Evolutionary conservation across 192 early-diverging fungal species (phyloP).

Genomic region (Coemansia sp.): DNA sequence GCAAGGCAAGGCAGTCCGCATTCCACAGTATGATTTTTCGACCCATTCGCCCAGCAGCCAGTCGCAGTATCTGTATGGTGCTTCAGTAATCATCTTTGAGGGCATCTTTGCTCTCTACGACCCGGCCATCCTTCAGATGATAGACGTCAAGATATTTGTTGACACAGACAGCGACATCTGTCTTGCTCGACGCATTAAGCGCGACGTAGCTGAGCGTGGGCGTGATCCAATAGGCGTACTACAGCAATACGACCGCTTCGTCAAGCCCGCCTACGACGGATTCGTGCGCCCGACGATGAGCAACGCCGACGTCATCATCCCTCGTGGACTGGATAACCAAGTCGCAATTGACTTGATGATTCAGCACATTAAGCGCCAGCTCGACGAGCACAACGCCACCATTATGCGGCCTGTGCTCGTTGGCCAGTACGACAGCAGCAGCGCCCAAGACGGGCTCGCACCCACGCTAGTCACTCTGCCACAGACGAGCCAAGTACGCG

Average conservation of each 20-base stretch:
- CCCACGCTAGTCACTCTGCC: constrained; percentile 52
- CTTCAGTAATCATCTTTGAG: constrained; percentile 96
- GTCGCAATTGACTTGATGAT: constrained; percentile 92
- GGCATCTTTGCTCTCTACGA: constrained; percentile 98
- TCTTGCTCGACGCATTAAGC: constrained; percentile 82
- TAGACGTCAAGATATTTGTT: constrained; percentile 93
- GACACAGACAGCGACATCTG: constrained; percentile 95
- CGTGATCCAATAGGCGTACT: constrained; percentile 87
- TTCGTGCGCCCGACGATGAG: constrained; percentile 92
- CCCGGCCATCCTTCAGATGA: constrained; percentile 73
- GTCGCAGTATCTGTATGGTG: constrained; percentile 82
- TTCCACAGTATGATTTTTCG: constrained; percentile 92
- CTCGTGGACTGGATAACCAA: constrained; percentile 87
- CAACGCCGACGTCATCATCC: constrained; percentile 93
- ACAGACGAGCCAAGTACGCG: constrained; percentile 59
- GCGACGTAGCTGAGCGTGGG: constrained; percentile 89
- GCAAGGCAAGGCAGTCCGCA: constrained; percentile 74
- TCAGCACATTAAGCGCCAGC: constrained; percentile 85
- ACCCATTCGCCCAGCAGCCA: constrained; percentile 77
- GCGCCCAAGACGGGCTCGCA: constrained; percentile 5
- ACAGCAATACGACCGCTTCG: constrained; percentile 89
- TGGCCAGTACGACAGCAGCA: constrained; percentile 27
- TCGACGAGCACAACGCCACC: constrained; percentile 67
- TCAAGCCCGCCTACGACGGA: constrained; percentile 93
- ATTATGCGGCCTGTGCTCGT: constrained; percentile 48